Conservation (phyloP, 1,284 basidiomycete genomes). For the Agroathelia rolfsii region DNA sequence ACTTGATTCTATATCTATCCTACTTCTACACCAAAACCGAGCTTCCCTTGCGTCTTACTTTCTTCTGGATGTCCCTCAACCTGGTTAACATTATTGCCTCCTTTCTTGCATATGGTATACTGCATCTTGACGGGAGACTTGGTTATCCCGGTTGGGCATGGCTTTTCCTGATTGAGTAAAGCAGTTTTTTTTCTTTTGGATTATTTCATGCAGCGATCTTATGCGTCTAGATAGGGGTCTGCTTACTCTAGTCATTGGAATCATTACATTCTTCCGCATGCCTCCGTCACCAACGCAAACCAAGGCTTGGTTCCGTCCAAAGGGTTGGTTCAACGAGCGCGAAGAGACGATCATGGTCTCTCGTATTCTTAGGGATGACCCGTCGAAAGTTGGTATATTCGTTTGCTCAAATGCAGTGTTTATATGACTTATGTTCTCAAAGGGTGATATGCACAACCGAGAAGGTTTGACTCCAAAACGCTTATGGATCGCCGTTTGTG, state of each 20-base stretch:
- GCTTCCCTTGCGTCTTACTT: constrained; percentile 54
- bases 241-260: constrained; percentile 44
- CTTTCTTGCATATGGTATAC: constrained; percentile 56
- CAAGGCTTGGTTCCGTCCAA: constrained; percentile 53
- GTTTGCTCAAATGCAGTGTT: no score
- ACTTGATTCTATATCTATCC: constrained; percentile 57
- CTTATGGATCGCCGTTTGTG: constrained; percentile 45
- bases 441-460: constrained; percentile 72
- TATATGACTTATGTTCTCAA: background rate
- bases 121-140: constrained; percentile 46
- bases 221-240: constrained; percentile 26
- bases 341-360: constrained; percentile 47
- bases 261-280: constrained; percentile 62
- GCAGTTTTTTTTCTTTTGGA: no score
- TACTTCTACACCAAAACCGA: constrained; percentile 64
- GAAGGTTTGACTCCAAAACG: constrained; percentile 49
- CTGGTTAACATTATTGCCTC: constrained; percentile 41
- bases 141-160: constrained; percentile 57
- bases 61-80: constrained; percentile 60
- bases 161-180: no score
- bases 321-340: constrained; percentile 59
- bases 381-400: constrained; percentile 36
- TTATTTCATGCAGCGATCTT: background rate
- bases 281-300: constrained; percentile 62
- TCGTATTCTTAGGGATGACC: constrained; percentile 66